Conservation (phyloP, 2,329 filamentous ascomycete species). For the Cryphonectria parasitica region DNA sequence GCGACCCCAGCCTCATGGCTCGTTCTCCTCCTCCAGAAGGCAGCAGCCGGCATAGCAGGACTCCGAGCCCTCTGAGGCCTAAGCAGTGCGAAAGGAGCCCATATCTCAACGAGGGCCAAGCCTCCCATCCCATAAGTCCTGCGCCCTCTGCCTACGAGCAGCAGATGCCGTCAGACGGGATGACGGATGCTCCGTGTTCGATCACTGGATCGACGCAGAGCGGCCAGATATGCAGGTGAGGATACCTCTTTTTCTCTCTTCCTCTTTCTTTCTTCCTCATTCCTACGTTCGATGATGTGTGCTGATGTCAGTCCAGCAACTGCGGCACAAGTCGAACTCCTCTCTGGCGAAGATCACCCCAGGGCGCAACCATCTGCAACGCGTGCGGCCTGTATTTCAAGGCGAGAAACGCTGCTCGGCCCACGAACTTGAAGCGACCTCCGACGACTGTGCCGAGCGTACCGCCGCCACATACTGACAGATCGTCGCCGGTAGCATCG, state of each 20-base stretch:
- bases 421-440: conserved; percentile 85
- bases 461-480: conserved; percentile 49
- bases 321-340: conserved; percentile 93
- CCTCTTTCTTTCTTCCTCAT: background rate
- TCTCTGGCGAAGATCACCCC: conserved; percentile 89
- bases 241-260: conserved; percentile 9
- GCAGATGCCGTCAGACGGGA: conserved; percentile 19
- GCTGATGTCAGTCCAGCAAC: conserved; percentile 64
- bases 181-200: conserved; percentile 19
- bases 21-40: conserved; percentile 35
- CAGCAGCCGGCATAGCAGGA: conserved; percentile 27
- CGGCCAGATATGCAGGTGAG: conserved; percentile 75
- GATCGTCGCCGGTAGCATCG: conserved; percentile 43
- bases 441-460: conserved; percentile 54
- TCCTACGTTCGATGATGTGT: conserved; percentile 13
- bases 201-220: conserved; percentile 41
- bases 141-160: conserved; percentile 25
- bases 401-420: conserved; percentile 86
- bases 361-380: conserved; percentile 95
- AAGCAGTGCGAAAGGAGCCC: conserved; percentile 25
- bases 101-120: conserved; percentile 26
- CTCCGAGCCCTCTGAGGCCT: conserved; percentile 21
- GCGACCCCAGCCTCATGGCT: conserved; percentile 25
- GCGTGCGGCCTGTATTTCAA: conserved; percentile 95
- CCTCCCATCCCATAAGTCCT: conserved; percentile 29